phyloP scores from a whole-genome alignment of 176 grass and related monocot species.

The Tuctoria greenei region DNA sequence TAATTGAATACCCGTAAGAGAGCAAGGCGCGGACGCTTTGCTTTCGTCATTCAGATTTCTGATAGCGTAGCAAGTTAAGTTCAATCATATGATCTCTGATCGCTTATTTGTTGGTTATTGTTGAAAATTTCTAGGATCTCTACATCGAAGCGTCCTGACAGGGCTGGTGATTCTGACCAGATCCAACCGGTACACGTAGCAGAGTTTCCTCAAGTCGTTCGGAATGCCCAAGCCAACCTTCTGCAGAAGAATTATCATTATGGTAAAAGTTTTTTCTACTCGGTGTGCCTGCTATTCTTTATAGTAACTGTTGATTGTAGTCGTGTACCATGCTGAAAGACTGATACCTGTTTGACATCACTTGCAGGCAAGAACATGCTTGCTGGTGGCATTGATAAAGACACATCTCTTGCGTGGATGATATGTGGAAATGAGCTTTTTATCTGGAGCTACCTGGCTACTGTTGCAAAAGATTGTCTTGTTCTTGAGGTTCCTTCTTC shows the following conservation, averaged over 20 bases:
- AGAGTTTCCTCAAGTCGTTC: slow-evolving; percentile 77
- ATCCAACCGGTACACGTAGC: slow-evolving; percentile 74
- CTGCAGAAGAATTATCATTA: slow-evolving; percentile 52
- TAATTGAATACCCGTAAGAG: slow-evolving; percentile 8
- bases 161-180: slow-evolving; percentile 51
- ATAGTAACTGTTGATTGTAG: background rate
- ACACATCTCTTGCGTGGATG: slow-evolving; percentile 84
- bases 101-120: background rate
- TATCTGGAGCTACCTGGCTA: slow-evolving; percentile 81
- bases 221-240: slow-evolving; percentile 80
- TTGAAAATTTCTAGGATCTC: slow-evolving; percentile 51
- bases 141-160: slow-evolving; percentile 49
- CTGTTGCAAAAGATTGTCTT: slow-evolving; percentile 71
- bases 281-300: background rate
- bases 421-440: slow-evolving; percentile 79
- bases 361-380: slow-evolving; percentile 64
- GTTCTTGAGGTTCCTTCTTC: slow-evolving; percentile 72
- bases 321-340: slow-evolving; percentile 35
- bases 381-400: slow-evolving; percentile 80
- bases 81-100: background rate
- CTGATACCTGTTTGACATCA: slow-evolving; percentile 7
- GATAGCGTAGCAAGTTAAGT: background rate
- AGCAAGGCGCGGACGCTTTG: background rate
- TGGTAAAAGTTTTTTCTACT: slow-evolving; percentile 34
- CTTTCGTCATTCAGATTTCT: slow-evolving; percentile 11